Conservation (phyloP, 257 asterid genomes). For the Nicotiana tomentosiformis region DNA sequence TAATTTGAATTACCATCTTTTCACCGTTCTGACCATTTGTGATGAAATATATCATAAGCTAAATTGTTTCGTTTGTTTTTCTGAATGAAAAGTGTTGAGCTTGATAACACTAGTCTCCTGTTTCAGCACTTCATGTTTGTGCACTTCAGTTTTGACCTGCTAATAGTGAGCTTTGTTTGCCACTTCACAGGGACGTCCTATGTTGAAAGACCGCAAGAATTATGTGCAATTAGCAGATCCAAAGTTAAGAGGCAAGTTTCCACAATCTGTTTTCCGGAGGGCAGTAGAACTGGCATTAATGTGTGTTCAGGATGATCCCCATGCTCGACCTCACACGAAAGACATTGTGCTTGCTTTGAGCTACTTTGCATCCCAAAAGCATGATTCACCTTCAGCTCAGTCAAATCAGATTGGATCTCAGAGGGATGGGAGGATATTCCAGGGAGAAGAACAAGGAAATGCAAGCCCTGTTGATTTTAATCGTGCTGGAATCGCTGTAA, state of each 20-base stretch:
- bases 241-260: constrained; percentile 22
- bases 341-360: constrained; percentile 28
- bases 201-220: constrained; percentile 24
- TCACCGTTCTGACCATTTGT: neutral
- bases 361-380: constrained; percentile 14
- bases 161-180: neutral
- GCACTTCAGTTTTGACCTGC: neutral
- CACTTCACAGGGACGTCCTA: constrained; percentile 30
- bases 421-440: neutral
- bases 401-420: neutral
- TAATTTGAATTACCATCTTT: neutral
- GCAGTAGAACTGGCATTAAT: constrained; percentile 32
- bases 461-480: neutral
- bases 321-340: constrained; percentile 25
- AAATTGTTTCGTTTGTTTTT: neutral
- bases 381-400: neutral
- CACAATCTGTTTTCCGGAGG: constrained; percentile 14
- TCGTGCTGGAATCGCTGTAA: neutral
- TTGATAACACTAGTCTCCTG: neutral
- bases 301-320: constrained; percentile 25
- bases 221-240: constrained; percentile 30
- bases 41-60: neutral
- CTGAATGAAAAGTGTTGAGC: neutral
- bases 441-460: neutral
- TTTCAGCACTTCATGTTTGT: neutral